phyloP scores from a whole-genome alignment of 768 basidiomycete species.

The Auriscalpium vulgare region DNA sequence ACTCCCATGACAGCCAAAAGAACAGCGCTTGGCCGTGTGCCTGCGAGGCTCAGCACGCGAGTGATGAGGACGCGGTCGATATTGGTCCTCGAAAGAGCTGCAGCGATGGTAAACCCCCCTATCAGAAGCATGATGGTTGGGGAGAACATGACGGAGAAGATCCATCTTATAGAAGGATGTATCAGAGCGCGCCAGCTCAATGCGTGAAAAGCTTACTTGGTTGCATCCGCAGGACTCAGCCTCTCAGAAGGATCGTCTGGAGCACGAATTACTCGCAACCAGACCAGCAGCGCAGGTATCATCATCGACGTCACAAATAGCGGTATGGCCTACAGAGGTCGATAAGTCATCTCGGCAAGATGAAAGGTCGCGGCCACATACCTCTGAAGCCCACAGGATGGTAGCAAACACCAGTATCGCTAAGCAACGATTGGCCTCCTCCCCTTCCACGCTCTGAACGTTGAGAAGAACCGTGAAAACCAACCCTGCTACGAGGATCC shows the following conservation, averaged over 20 bases:
- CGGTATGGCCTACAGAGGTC: conserved; percentile 68
- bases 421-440: conserved; percentile 81
- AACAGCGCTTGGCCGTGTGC: conserved; percentile 78
- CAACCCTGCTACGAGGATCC: conserved; percentile 44
- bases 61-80: conserved; percentile 92
- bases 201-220: conserved; percentile 48
- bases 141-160: conserved; percentile 94
- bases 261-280: conserved; percentile 70
- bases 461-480: conserved; percentile 59
- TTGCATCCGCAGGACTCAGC: conserved; percentile 60
- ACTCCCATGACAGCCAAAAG: conserved; percentile 93
- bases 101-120: conserved; percentile 96
- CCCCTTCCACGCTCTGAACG: conserved; percentile 46
- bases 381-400: conserved; percentile 95
- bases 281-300: conserved; percentile 82
- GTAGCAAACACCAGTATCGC: conserved; percentile 88
- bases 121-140: conserved; percentile 98
- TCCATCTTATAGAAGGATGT: conserved; percentile 43
- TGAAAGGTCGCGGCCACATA: conserved; percentile 24
- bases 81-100: conserved; percentile 90
- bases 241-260: conserved; percentile 38
- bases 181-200: not conserved
- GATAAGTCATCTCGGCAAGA: not conserved
- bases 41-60: conserved; percentile 82
- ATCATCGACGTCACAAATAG: conserved; percentile 93